Evolutionary conservation across 2,329 filamentous ascomycete species (phyloP).

Genomic region (Exophiala spinifera): DNA sequence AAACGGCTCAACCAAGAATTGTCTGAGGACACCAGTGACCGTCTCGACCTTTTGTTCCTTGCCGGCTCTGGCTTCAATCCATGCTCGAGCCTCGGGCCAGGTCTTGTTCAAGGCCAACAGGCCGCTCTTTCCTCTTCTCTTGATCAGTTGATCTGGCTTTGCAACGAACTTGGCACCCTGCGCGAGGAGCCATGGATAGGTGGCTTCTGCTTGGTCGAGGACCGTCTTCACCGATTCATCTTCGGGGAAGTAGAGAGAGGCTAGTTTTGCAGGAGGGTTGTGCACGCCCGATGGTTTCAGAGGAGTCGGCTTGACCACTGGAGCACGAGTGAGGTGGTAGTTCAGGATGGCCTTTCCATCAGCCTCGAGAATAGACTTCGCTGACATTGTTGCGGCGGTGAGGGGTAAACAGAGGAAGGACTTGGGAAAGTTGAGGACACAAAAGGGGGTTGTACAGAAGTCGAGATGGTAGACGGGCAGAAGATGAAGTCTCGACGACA

Average conservation of each 20-base stretch:
- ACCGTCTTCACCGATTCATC: constrained; percentile 78
- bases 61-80: constrained; percentile 87
- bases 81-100: constrained; percentile 89
- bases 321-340: constrained; percentile 98
- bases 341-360: constrained; percentile 99
- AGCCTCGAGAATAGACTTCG: constrained; percentile 97
- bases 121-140: constrained; percentile 98
- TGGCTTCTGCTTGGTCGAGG: constrained; percentile 91
- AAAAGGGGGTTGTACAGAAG: background rate
- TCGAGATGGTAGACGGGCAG: background rate
- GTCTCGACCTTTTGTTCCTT: constrained; percentile 94
- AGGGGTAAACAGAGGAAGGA: constrained; percentile 24
- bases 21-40: constrained; percentile 79
- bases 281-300: constrained; percentile 79
- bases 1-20: constrained; percentile 98
- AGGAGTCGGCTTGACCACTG: constrained; percentile 96
- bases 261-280: constrained; percentile 88
- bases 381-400: constrained; percentile 65
- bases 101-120: constrained; percentile 95
- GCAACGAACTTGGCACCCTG: constrained; percentile 89
- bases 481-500: background rate
- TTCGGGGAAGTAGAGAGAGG: constrained; percentile 88
- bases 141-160: constrained; percentile 99
- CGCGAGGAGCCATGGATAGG: constrained; percentile 91
- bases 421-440: background rate